Evolutionary conservation across 2,329 filamentous ascomycete species (phyloP).

Genomic region (Diplodia mutila): DNA sequence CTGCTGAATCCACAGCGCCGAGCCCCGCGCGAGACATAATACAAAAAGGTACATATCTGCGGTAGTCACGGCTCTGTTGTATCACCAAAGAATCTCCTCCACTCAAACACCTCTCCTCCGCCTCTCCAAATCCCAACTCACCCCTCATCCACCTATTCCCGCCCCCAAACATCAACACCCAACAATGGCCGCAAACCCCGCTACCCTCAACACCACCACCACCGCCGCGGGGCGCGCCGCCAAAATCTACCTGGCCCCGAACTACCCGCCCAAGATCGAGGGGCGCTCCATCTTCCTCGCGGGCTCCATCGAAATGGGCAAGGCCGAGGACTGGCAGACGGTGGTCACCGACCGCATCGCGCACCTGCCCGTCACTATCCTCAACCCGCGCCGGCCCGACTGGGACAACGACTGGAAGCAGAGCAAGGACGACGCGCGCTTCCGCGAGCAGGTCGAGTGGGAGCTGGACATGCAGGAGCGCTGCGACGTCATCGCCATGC

Average conservation of each 20-base stretch:
- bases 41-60: background rate
- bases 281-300: conserved; percentile 59
- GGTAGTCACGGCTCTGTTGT: background rate
- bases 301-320: conserved; percentile 57
- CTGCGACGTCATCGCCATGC: conserved; percentile 60
- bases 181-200: conserved; percentile 9
- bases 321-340: conserved; percentile 57
- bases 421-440: conserved; percentile 49
- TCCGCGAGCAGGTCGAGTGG: conserved; percentile 62
- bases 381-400: conserved; percentile 60
- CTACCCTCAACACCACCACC: conserved; percentile 28
- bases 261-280: conserved; percentile 25
- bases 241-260: conserved; percentile 26
- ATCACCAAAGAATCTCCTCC: background rate
- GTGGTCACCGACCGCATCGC: conserved; percentile 42
- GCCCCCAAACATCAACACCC: background rate
- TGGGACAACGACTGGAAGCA: conserved; percentile 62
- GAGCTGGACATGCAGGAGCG: conserved; percentile 61
- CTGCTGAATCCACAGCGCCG: too few species aligned
- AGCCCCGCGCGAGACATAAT: background rate
- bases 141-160: background rate
- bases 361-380: conserved; percentile 57
- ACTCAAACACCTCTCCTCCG: background rate
- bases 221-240: conserved; percentile 28
- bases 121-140: background rate